Conservation (phyloP, 768 basidiomycete species). For the Paxillus involutus region DNA sequence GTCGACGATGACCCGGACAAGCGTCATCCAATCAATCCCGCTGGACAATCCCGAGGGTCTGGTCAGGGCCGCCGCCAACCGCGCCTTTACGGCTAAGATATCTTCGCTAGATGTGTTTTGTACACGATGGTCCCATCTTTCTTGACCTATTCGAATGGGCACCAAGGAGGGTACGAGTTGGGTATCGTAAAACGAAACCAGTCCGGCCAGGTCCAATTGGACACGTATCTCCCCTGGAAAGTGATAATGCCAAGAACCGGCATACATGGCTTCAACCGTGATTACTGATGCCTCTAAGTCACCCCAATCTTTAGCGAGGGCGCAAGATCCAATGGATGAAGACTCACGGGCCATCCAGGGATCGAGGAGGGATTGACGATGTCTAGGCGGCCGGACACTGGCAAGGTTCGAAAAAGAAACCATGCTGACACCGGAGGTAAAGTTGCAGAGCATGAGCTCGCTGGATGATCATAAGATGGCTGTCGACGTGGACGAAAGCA, state of each 20-base stretch:
- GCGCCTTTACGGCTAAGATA: not conserved
- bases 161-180: conserved; percentile 18
- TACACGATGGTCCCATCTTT: conserved; percentile 21
- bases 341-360: not conserved
- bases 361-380: not conserved
- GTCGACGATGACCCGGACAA: conserved; percentile 27
- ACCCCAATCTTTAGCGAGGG: too few relatives aligned
- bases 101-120: conserved; percentile 14
- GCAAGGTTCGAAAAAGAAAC: conserved; percentile 41
- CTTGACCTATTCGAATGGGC: conserved; percentile 7
- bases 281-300: not conserved
- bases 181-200: conserved; percentile 29
- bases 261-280: conserved; percentile 10
- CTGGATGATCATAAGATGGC: conserved; percentile 21
- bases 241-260: conserved; percentile 25
- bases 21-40: conserved; percentile 32
- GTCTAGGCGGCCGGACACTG: not conserved
- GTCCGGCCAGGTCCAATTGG: conserved; percentile 12
- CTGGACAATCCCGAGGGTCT: conserved; percentile 15
- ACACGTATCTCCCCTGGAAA: conserved; percentile 28
- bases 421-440: conserved; percentile 36
- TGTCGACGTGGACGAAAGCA: conserved; percentile 1
- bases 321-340: not conserved
- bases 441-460: conserved; percentile 51
- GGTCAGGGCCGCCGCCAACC: conserved; percentile 4